Percentiles rank a stretch among this genome's conserved stretches.
Evolutionary conservation across 1,284 basidiomycete genomes (phyloP).

Genomic region (Hypsizygus ulmarius): DNA sequence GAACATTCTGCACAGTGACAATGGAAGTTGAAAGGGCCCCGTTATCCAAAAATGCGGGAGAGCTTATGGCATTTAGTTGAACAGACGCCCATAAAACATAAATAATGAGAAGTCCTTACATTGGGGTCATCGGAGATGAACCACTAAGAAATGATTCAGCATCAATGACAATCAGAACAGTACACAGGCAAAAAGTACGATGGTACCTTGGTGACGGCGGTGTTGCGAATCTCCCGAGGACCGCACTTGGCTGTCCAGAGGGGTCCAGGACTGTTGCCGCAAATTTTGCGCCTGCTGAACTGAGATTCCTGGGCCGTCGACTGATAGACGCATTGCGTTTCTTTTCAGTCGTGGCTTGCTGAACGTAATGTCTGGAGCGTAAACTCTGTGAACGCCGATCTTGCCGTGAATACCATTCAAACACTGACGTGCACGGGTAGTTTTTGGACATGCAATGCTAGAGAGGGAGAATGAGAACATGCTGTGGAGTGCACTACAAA

Average conservation of each 20-base stretch:
- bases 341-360: constrained; percentile 80
- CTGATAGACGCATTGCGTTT: constrained; percentile 57
- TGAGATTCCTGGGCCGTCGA: constrained; percentile 61
- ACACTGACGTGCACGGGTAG: constrained; percentile 76
- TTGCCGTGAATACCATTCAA: no score
- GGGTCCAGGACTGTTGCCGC: constrained; percentile 25
- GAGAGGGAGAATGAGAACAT: constrained; percentile 7
- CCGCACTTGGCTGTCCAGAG: constrained; percentile 21
- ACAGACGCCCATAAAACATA: constrained; percentile 15
- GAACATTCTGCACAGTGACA: constrained; percentile 27
- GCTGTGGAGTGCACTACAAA: constrained; percentile 7
- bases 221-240: constrained; percentile 23
- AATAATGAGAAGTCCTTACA: constrained; percentile 25
- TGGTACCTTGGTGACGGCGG: constrained; percentile 24
- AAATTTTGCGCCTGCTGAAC: constrained; percentile 44
- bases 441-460: constrained; percentile 81
- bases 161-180: constrained; percentile 22
- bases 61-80: constrained; percentile 24
- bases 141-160: constrained; percentile 24
- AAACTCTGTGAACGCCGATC: constrained; percentile 16
- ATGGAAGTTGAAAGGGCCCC: constrained; percentile 21
- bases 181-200: constrained; percentile 17
- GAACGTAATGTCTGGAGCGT: constrained; percentile 62
- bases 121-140: constrained; percentile 31
- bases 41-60: constrained; percentile 32